These are phyloP conservation scores for Russula ochroleuca DNA, from an alignment of 768 basidiomycete species.

Conservation along the genomic window DNA sequence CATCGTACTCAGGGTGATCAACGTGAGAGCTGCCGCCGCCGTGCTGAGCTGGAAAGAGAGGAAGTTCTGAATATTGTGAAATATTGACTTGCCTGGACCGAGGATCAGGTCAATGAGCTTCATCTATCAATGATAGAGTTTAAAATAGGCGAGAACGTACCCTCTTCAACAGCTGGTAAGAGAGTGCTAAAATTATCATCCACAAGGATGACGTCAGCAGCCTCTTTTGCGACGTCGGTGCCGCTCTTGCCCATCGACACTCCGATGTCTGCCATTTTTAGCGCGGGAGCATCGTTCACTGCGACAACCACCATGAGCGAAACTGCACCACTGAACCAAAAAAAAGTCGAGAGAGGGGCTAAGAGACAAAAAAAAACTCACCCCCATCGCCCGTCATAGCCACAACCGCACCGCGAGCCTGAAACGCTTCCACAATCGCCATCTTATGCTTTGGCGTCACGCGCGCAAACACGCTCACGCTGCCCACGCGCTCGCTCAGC, in stretches of 20 bases:
- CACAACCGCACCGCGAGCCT: conserved; percentile 81
- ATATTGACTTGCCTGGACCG: conserved; percentile 83
- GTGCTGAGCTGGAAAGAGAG: conserved; percentile 95
- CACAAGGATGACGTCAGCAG: conserved; percentile 93
- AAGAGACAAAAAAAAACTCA: conserved; percentile 39
- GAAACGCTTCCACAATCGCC: conserved; percentile 93
- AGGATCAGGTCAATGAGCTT: conserved; percentile 19
- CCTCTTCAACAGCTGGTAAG: conserved; percentile 90
- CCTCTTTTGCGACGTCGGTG: conserved; percentile 98
- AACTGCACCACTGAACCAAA: background rate
- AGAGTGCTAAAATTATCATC: conserved; percentile 98
- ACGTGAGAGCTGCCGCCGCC: conserved; percentile 90
- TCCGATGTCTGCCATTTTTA: conserved; percentile 98
- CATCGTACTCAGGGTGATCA: conserved; percentile 92
- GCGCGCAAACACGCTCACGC: conserved; percentile 85
- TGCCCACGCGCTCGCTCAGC: conserved; percentile 75
- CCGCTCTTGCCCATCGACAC: conserved; percentile 97
- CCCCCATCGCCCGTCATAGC: conserved; percentile 98
- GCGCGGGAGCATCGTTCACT: conserved; percentile 95
- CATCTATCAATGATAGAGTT: background rate
- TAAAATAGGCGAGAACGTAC: conserved; percentile 37
- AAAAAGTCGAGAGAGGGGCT: background rate
- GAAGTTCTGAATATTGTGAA: conserved; percentile 99
- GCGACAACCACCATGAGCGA: conserved; percentile 4
- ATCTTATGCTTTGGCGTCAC: conserved; percentile 98